These are phyloP conservation scores for Podaxis mareebaensis DNA, from an alignment of 768 basidiomycete species.

Conservation along the genomic window DNA sequence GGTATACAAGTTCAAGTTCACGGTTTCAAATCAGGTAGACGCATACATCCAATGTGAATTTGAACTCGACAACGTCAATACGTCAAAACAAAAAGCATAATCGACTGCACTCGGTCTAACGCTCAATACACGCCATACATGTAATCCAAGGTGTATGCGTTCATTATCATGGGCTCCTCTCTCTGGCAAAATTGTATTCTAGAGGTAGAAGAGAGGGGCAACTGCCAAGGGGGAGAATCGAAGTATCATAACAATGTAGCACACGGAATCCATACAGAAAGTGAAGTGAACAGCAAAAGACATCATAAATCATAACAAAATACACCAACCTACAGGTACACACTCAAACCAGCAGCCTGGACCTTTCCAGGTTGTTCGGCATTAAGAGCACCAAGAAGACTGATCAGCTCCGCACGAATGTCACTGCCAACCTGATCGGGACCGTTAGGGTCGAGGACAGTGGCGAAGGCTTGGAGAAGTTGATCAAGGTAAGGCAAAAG, in stretches of 20 bases:
- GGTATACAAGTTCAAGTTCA: constrained; percentile 10
- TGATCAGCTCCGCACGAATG: constrained; percentile 72
- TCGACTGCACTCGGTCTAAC: background rate
- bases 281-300: constrained; percentile 18
- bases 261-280: constrained; percentile 18
- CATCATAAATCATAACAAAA: constrained; percentile 16
- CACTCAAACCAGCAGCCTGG: constrained; percentile 71
- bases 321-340: constrained; percentile 43
- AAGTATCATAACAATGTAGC: constrained; percentile 15
- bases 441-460: constrained; percentile 75
- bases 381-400: constrained; percentile 72
- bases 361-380: constrained; percentile 76
- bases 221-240: constrained; percentile 12
- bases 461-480: constrained; percentile 75
- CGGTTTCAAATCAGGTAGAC: background rate
- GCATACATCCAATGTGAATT: constrained; percentile 1
- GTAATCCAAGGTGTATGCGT: background rate
- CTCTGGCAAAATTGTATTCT: constrained; percentile 6
- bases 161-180: background rate
- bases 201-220: constrained; percentile 11
- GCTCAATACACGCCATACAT: no score
- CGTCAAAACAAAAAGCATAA: constrained; percentile 17
- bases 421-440: constrained; percentile 82
- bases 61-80: constrained; percentile 15
- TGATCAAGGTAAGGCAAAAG: constrained; percentile 78